Evolutionary conservation across 176 grass and related monocot genomes (phyloP), one percentile per base, ranked within the genome.

Genomic region (Oryza rufipogon): DNA sequence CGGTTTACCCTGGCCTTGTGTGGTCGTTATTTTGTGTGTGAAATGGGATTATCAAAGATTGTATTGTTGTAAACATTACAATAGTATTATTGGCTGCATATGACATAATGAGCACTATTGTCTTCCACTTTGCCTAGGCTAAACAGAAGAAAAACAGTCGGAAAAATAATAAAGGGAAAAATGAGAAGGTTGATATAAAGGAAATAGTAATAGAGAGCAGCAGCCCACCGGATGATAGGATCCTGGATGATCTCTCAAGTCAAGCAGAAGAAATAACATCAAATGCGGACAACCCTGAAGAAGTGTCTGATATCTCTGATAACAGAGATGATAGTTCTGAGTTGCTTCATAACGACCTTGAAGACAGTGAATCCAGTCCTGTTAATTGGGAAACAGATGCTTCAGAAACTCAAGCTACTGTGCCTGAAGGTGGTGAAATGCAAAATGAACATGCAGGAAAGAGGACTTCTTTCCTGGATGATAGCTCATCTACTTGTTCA

Each of bases 401-500:
- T 67, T 92, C 91, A 84, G 93, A 94, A 92, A 92, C 86, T 48
- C 91, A 75, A 80, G 87, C 39, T 60, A 64, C 44, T 44, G 82
- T 74, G 23, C 84, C 84, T 84, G 89, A 64, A 81, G 88, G 41
- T 87, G 65, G 70, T 86, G 85, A 85, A 34, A 41, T 85, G 73
- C 91, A 86, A 86, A 93, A 90, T 88, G 88, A 88, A 14, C 86
- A 96, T 80, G 89, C 58, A 56, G 90, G 86, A 78, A 99, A 99
- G 90, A 77, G 72, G 79, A 82, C 74, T 72, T 85, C 80, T 73
- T 63, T 86, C 72, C 70, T 92, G 22, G 96, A 96, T 86, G 96
- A 99, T 60, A 96, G 93, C 78, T 92, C 96, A 44, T 99, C 91
- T 7, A 94, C 93, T 68, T 92, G 93, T 86, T 99, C 96, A 75